Conservation (phyloP, 352 stramenopile species). For the Elongisporangium senticosum region DNA sequence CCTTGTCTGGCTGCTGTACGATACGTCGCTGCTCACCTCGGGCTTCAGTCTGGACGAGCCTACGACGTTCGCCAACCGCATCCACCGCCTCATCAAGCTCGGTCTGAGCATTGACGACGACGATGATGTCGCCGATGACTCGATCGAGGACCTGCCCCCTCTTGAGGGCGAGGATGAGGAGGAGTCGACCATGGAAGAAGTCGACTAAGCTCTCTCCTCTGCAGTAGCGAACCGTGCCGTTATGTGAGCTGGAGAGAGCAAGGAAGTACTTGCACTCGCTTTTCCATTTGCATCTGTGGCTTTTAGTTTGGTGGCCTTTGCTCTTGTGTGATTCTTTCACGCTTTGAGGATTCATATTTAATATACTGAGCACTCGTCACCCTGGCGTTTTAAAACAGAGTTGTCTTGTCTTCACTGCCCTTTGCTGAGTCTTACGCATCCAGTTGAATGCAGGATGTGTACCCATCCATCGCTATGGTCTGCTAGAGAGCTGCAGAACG, state of each 20-base stretch:
- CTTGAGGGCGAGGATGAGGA: slow-evolving; percentile 96
- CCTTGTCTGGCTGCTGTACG: slow-evolving; percentile 99
- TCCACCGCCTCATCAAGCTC: slow-evolving; percentile 99
- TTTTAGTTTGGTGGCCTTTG: slow-evolving; percentile 27
- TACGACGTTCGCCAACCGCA: slow-evolving; percentile 98
- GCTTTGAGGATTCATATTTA: slow-evolving; percentile 69
- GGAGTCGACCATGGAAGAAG: slow-evolving; percentile 98
- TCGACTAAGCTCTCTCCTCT: slow-evolving; percentile 88
- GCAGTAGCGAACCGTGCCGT: neutral
- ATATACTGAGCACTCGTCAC: slow-evolving; percentile 24
- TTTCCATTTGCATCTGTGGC: slow-evolving; percentile 10
- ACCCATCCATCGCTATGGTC: neutral
- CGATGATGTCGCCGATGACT: slow-evolving; percentile 90
- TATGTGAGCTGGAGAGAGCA: neutral
- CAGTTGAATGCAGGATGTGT: neutral
- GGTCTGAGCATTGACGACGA: slow-evolving; percentile 98
- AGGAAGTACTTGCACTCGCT: neutral
- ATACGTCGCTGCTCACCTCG: slow-evolving; percentile 98
- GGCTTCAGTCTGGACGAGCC: slow-evolving; percentile 99
- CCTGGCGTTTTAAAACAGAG: neutral
- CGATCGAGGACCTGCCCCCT: slow-evolving; percentile 96
- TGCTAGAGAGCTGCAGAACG: neutral
- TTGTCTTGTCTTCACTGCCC: neutral
- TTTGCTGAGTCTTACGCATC: neutral
- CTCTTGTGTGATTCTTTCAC: slow-evolving; percentile 20